Evolutionary conservation across 257 asterid species (phyloP).

Genomic region (Solanum ossicruentum): DNA sequence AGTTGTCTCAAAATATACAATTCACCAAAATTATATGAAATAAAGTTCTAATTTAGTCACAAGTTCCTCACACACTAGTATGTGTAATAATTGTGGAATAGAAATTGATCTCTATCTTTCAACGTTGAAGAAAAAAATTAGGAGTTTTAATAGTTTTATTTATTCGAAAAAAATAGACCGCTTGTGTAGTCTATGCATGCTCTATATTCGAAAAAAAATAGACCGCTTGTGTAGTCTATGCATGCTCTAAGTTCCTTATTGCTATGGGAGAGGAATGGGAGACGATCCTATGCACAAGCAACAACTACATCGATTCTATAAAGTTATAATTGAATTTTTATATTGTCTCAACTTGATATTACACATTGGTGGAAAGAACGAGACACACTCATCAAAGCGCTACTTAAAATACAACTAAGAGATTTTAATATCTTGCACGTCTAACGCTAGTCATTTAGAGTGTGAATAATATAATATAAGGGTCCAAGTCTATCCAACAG

Average conservation of each 20-base stretch:
- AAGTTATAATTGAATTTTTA: no score
- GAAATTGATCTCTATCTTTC: background rate
- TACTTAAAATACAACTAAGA: background rate
- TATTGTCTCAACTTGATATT: no score
- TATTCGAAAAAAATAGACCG: no score
- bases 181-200: no score
- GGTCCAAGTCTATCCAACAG: background rate
- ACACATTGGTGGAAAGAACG: no score
- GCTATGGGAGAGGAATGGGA: no score
- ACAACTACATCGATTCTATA: no score
- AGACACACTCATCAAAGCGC: background rate
- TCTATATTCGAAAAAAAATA: no score
- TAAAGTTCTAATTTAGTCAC: background rate
- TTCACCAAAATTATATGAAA: background rate
- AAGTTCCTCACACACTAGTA: background rate
- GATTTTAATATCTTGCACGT: background rate
- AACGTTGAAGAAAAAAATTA: background rate
- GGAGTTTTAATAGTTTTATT: accelerated
- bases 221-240: no score
- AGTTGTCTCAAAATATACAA: background rate
- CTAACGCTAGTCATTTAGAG: background rate
- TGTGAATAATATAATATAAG: background rate
- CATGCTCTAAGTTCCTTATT: no score
- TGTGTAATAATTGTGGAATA: background rate
- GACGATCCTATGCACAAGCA: no score